Conservation (phyloP, 352 stramenopile genomes). For the Nothophytophthora sp. region DNA sequence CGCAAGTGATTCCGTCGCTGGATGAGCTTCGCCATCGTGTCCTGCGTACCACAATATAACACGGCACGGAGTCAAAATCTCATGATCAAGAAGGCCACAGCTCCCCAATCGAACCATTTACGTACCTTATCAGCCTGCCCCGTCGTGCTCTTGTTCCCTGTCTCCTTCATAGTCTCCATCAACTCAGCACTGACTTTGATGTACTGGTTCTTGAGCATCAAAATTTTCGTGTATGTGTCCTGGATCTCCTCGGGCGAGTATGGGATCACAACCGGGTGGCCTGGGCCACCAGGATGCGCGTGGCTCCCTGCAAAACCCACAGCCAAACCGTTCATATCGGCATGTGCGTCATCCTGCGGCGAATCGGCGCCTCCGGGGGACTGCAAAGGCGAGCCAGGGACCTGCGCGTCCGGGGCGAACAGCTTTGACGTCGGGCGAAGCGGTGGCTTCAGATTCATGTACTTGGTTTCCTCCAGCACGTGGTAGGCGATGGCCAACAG, state of each 20-base stretch:
- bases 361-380: constrained; percentile 33
- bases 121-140: constrained; percentile 25
- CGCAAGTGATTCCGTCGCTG: constrained; percentile 70
- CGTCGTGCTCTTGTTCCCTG: constrained; percentile 30
- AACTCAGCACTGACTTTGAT: constrained; percentile 72
- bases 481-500: constrained; percentile 76
- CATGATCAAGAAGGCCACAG: neutral
- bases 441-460: constrained; percentile 85
- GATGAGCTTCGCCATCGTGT: constrained; percentile 53
- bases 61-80: constrained; percentile 1
- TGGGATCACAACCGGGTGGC: constrained; percentile 56
- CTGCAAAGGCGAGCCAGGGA: constrained; percentile 22
- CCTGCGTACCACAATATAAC: constrained; percentile 23
- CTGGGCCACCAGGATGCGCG: constrained; percentile 16
- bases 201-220: constrained; percentile 79
- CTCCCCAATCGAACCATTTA: neutral
- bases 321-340: constrained; percentile 50
- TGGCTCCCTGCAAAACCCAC: constrained; percentile 31
- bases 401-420: constrained; percentile 55
- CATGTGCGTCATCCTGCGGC: constrained; percentile 41
- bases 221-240: constrained; percentile 86
- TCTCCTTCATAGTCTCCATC: constrained; percentile 53
- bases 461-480: constrained; percentile 79
- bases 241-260: constrained; percentile 85
- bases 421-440: constrained; percentile 79